Percentiles rank a stretch among this genome's conserved stretches.
phyloP scores from a whole-genome alignment of 169 alveolate genomes.

The Eimeria necatrix region DNA sequence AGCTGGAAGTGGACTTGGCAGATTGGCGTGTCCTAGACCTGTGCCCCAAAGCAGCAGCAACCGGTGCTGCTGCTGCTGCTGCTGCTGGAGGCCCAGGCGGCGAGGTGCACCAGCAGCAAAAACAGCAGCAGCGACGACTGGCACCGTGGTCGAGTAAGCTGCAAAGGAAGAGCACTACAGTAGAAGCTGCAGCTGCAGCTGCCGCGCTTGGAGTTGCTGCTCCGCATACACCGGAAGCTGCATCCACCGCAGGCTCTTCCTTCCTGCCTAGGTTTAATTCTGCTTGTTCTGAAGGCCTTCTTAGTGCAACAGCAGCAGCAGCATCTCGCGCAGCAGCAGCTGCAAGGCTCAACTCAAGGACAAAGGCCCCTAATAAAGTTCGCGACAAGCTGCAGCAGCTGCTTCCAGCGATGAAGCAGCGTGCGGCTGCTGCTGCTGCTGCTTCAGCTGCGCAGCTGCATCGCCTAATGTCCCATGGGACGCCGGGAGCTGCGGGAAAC shows the following conservation, averaged over 20 bases:
- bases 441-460: slow-evolving; percentile 66
- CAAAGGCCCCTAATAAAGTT: slow-evolving; percentile 17
- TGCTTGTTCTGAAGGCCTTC: neutral
- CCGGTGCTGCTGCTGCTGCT: slow-evolving; percentile 46
- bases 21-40: slow-evolving; percentile 69
- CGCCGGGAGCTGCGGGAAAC: slow-evolving; percentile 47
- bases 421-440: slow-evolving; percentile 77
- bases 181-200: neutral
- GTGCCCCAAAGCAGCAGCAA: slow-evolving; percentile 28
- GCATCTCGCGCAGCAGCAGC: neutral
- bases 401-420: slow-evolving; percentile 69
- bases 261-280: neutral
- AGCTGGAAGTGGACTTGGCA: slow-evolving; percentile 56
- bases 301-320: slow-evolving; percentile 19
- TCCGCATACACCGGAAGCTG: neutral
- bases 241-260: slow-evolving; percentile 6
- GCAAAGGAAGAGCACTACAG: neutral
- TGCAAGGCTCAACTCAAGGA: neutral
- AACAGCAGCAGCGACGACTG: slow-evolving; percentile 45
- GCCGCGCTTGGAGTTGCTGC: neutral
- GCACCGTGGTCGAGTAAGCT: slow-evolving; percentile 41
- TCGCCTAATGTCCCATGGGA: slow-evolving; percentile 42
- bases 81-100: slow-evolving; percentile 18
- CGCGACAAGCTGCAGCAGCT: slow-evolving; percentile 67
- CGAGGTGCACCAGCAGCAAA: slow-evolving; percentile 49